Evolutionary conservation across 805 yeast species (phyloP), one percentile per base, ranked within the genome.

Genomic region (Lipomyces chichibuensis): DNA sequence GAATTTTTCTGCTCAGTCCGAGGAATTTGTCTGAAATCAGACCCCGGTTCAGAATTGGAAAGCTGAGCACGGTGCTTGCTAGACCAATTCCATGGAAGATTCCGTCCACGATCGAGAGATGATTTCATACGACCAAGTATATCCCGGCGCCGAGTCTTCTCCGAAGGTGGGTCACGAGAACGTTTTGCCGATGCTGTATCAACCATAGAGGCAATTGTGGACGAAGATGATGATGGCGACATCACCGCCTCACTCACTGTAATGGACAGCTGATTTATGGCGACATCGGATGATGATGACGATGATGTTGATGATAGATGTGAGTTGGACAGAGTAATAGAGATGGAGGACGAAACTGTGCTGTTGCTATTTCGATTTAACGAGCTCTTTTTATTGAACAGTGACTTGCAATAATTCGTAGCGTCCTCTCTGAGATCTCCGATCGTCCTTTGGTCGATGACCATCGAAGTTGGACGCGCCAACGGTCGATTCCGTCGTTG

Each of bases 391-490:
- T 29, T 52, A 17, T 25, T 25, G 23, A 52, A 25, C 17, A 27
- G 6, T 13, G 55, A 23, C 17, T 52, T 52, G 62, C 35, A 27
- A 43, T 23, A 27, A 25, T 27, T n/a, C 14, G 55, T 54, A 6
- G 43, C 2, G 11, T 62, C 64, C 3, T 62, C 64, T 14, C 35
- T 53, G 20, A 56, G 35, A 14, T 27, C 46, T 27, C 32, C 56
- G 20, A 62, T n/a, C n/a, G 55, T 53, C 32, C 53, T 43, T 33
- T 29, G 35, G 56, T 63, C 65, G 33, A 66, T 52, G 35, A 63
- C n/a, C 64, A 66, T 54, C 27, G 69, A 66, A 60, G 63, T 61
- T 32, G 69, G 69, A 7, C 69, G 35, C 23, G 63, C 67, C 33
- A 62, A 55, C 43, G 59, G 53, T 62, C 55, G 61, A 17, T 58